Conservation (phyloP, 2,329 filamentous ascomycete species). For the Verticillium isaacii region DNA sequence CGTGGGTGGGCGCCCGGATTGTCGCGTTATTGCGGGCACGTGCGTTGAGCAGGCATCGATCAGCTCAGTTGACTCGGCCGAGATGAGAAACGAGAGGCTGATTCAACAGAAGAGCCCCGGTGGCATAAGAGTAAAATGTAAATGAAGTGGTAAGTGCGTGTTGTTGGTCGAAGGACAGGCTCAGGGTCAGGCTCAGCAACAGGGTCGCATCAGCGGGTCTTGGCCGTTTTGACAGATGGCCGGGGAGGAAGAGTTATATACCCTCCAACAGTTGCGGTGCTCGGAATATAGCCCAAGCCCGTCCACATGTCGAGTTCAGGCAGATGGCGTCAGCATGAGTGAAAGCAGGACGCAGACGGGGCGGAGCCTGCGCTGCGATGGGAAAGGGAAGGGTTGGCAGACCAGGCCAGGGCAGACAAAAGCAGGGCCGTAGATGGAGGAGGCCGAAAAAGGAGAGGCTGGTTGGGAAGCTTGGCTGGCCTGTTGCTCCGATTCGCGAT, state of each 20-base stretch:
- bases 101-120: not conserved
- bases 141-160: not conserved
- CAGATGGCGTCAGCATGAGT: not conserved
- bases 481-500: not conserved
- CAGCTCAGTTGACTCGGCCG: not conserved
- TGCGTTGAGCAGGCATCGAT: not conserved
- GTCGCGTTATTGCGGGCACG: not conserved
- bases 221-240: not conserved
- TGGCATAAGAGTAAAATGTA: not conserved
- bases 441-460: not conserved
- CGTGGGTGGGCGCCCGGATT: not conserved
- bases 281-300: not conserved
- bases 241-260: not conserved
- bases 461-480: not conserved
- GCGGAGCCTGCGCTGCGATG: not conserved
- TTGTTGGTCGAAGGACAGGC: not conserved
- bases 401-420: not conserved
- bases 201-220: not conserved
- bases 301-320: not conserved
- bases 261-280: not conserved
- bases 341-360: not conserved
- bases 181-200: not conserved
- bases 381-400: not conserved
- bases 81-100: not conserved
- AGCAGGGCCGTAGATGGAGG: not conserved